Percentiles rank a stretch among this genome's conserved stretches.
Evolutionary conservation across 192 early-diverging fungal genomes (phyloP).

Genomic region (Helicostylum pulchrum): DNA sequence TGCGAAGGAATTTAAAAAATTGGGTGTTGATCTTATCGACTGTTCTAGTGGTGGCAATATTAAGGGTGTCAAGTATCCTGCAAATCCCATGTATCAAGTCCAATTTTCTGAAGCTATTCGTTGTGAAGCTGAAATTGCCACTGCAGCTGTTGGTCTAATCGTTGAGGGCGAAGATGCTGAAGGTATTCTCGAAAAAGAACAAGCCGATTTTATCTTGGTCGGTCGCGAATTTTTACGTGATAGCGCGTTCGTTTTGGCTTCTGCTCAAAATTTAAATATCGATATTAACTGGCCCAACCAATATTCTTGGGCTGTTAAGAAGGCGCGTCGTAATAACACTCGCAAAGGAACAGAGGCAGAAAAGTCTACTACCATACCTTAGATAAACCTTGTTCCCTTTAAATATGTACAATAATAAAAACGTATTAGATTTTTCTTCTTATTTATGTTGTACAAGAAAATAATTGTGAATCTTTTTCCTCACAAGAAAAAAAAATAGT

Average conservation of each 20-base stretch:
- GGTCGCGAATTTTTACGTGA: constrained; percentile 70
- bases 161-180: constrained; percentile 66
- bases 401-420: no score
- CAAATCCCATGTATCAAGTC: constrained; percentile 58
- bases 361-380: no score
- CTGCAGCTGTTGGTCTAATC: constrained; percentile 74
- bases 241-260: constrained; percentile 60
- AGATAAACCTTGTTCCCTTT: no score
- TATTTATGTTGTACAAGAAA: no score
- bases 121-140: constrained; percentile 50
- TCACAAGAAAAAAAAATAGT: no score
- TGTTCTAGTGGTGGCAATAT: constrained; percentile 74
- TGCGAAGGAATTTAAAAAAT: constrained; percentile 45
- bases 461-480: no score
- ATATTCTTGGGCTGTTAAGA: constrained; percentile 38
- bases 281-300: constrained; percentile 57
- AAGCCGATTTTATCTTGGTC: constrained; percentile 74
- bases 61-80: constrained; percentile 18
- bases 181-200: constrained; percentile 54
- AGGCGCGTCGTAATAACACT: constrained; percentile 9
- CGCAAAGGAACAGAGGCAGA: neutral
- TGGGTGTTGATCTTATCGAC: constrained; percentile 85
- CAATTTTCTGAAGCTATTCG: constrained; percentile 55
- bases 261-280: constrained; percentile 59
- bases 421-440: no score